Base-by-base conservation (phyloP, 2,329 filamentous ascomycete species). In the Colletotrichum horii region DNA sequence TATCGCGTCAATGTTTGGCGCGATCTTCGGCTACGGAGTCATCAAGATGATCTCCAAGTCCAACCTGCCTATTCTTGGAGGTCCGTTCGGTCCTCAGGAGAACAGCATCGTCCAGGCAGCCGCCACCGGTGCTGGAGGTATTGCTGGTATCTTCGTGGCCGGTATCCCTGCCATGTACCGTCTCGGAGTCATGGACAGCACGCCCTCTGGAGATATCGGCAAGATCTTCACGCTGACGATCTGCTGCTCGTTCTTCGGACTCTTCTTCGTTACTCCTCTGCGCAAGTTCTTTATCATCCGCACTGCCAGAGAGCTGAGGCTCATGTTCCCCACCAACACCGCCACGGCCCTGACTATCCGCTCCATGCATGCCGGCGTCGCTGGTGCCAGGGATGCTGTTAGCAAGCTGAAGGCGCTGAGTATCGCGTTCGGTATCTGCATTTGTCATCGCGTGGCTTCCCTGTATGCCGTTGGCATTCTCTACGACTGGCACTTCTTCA, bases 251-350 rank as follows among this genome's bases (percentile, higher is more conserved):
- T 92, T 92, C 83, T 93, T 93, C 81, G 92, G 92, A 6, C 87
- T 93, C 75, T 91, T 92, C 81, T 91, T 92, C 78, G 89, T 89
- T 65, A 91, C 91, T 0, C 91, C 91, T 9, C 87, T 93, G 24
- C 90, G 92, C 74, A 93, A 92, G 80, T 93, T 94, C 85, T 94
- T 93, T 85, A 89, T 94, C 82, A 90, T 93, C 81, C 91, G 92
- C 74, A 90, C 93, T 15, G 90, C 90, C 4, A 86, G 91, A 12
- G 90, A 93, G 82, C 83, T 92, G 36, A 88, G 87, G 72, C 85
- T 93, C 60, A 87, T 92, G 71, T 93, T 92, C 82, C 91, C 91
- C 3, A 89, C 90, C 0, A 82, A 90, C 0, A 91, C 90, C 30
- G 91, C 91, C 3, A 91, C 91, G 1, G 91, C 90, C 30, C 87